These are phyloP conservation scores for Acacia concinna DNA, from an alignment of 331 rosid species.

Conservation along the genomic window DNA sequence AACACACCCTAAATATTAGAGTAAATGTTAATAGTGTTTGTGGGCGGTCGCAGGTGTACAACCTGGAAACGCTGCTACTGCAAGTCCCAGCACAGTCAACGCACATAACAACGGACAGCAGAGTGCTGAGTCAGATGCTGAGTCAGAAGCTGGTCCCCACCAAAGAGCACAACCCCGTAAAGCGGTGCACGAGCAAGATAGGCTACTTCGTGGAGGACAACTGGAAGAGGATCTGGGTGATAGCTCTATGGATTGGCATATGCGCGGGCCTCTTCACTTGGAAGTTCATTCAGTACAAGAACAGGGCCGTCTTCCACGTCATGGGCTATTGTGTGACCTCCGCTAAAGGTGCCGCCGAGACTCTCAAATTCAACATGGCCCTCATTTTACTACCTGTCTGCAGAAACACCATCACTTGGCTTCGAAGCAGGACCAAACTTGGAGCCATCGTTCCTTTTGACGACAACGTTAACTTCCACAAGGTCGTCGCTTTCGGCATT, in stretches of 20 bases:
- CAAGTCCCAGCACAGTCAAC: conserved; percentile 71
- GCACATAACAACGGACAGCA: conserved; percentile 56
- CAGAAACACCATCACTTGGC: conserved; percentile 89
- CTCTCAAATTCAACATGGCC: conserved; percentile 86
- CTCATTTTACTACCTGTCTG: conserved; percentile 77
- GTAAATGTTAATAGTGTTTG: not conserved
- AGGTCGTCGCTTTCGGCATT: conserved; percentile 78
- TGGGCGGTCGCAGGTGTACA: conserved; percentile 54
- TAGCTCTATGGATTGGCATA: conserved; percentile 60
- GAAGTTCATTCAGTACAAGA: conserved; percentile 73
- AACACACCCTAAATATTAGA: no score
- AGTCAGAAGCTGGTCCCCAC: conserved; percentile 80
- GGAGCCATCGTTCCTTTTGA: conserved; percentile 67
- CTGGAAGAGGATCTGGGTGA: conserved; percentile 75
- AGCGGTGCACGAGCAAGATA: conserved; percentile 38
- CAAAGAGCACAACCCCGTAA: conserved; percentile 70
- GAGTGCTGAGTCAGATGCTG: conserved; percentile 63
- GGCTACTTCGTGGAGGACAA: conserved; percentile 75
- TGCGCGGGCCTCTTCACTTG: conserved; percentile 70
- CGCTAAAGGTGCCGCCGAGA: conserved; percentile 89
- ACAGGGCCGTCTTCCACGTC: conserved; percentile 62
- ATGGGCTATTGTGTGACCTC: conserved; percentile 89
- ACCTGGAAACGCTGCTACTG: conserved; percentile 82
- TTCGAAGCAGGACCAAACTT: conserved; percentile 63
- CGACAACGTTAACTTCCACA: conserved; percentile 86